Evolutionary conservation across 2,329 filamentous ascomycete genomes (phyloP).

Genomic region (Hypomyces rosellus): DNA sequence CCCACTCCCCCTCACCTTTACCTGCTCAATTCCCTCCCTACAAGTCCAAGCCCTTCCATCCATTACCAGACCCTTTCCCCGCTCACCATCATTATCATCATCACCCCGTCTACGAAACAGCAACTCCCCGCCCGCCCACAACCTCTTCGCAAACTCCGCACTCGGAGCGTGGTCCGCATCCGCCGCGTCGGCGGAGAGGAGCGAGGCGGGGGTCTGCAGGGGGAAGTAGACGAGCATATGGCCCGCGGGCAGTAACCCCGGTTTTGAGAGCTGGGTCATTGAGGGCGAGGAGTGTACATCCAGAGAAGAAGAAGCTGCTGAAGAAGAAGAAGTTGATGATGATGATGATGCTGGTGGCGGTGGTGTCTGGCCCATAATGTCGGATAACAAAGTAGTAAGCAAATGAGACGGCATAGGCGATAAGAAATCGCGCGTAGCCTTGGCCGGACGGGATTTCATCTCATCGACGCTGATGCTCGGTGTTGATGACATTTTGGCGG

Average conservation of each 20-base stretch:
- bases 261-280: not conserved
- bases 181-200: constrained; percentile 75
- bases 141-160: constrained; percentile 61
- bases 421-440: constrained; percentile 38
- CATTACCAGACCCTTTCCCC: constrained; percentile 25
- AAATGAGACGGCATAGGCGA: constrained; percentile 58
- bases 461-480: constrained; percentile 8
- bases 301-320: not conserved
- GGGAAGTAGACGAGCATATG: constrained; percentile 90
- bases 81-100: not conserved
- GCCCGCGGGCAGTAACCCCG: constrained; percentile 50
- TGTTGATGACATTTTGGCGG: no score
- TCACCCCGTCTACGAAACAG: constrained; percentile 35
- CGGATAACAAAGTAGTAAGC: constrained; percentile 55
- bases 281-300: not conserved
- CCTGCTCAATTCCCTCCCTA: constrained; percentile 38
- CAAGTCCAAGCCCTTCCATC: constrained; percentile 37
- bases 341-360: no score
- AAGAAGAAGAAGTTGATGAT: no score
- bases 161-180: constrained; percentile 74
- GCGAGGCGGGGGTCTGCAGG: constrained; percentile 52
- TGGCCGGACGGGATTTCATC: constrained; percentile 24
- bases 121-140: constrained; percentile 84
- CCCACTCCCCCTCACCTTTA: constrained; percentile 26
- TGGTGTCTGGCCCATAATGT: constrained; percentile 37